These are phyloP conservation scores for Athelia sp. DNA, from an alignment of 1,284 basidiomycete genomes.

Conservation along the genomic window DNA sequence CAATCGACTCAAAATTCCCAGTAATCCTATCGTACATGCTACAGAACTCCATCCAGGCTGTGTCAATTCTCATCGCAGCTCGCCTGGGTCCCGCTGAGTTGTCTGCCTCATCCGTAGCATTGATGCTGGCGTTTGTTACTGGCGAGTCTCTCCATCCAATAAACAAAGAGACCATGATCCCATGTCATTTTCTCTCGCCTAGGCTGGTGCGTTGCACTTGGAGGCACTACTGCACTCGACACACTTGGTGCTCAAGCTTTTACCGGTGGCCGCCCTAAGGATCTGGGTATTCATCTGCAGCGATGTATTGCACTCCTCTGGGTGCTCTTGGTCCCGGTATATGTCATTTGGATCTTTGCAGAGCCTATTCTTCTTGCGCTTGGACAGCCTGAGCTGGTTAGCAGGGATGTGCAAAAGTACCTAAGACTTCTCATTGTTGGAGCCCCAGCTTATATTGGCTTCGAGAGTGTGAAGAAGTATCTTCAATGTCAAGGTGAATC, in stretches of 20 bases:
- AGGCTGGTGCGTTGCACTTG: slow-evolving; percentile 75
- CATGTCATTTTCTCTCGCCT: slow-evolving; percentile 28
- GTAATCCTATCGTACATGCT: slow-evolving; percentile 64
- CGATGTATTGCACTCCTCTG: slow-evolving; percentile 61
- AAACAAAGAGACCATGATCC: slow-evolving; percentile 35
- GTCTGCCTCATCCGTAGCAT: slow-evolving; percentile 64
- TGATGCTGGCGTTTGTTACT: slow-evolving; percentile 75
- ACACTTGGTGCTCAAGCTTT: slow-evolving; percentile 74
- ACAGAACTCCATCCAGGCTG: slow-evolving; percentile 69
- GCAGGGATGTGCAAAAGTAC: slow-evolving; percentile 56
- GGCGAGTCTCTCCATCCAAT: slow-evolving; percentile 44
- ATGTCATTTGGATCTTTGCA: slow-evolving; percentile 54
- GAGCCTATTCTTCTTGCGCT: slow-evolving; percentile 56
- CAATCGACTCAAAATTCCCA: slow-evolving; percentile 15
- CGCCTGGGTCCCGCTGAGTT: slow-evolving; percentile 64
- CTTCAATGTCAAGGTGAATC: slow-evolving; percentile 68
- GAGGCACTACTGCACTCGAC: slow-evolving; percentile 73
- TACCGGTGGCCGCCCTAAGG: slow-evolving; percentile 54
- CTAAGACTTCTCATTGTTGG: slow-evolving; percentile 59
- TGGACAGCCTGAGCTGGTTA: slow-evolving; percentile 54
- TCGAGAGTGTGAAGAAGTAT: slow-evolving; percentile 76
- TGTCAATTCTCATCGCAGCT: slow-evolving; percentile 57
- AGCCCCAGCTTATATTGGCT: slow-evolving; percentile 69
- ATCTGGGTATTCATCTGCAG: slow-evolving; percentile 67
- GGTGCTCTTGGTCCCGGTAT: slow-evolving; percentile 58